A percentile compares a stretch with the other conserved stretches of the same genome.
phyloP scores from a whole-genome alignment of 2,329 filamentous ascomycete genomes.

The Alternaria alternata region DNA sequence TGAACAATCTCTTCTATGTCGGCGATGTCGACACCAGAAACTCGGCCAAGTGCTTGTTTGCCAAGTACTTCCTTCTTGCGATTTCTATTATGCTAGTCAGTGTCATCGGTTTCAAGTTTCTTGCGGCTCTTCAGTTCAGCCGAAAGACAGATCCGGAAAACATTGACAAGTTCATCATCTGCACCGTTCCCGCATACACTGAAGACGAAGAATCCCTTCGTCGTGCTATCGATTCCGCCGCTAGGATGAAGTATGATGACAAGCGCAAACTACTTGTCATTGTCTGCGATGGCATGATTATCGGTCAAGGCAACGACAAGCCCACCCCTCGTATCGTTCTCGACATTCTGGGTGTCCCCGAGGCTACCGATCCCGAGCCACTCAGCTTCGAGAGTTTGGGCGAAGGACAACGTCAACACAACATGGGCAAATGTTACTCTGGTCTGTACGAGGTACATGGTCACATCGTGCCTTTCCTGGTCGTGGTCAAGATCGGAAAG shows the following conservation, averaged over 20 bases:
- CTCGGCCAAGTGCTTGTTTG: conserved; percentile 83
- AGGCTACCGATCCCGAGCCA: conserved; percentile 92
- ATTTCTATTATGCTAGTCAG: conserved; percentile 81
- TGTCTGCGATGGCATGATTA: conserved; percentile 98
- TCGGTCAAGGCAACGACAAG: conserved; percentile 96
- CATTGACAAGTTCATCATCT: conserved; percentile 97
- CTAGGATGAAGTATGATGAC: conserved; percentile 95
- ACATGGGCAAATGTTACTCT: conserved; percentile 99
- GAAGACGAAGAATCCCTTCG: conserved; percentile 98
- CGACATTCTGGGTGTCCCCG: conserved; percentile 94
- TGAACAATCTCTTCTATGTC: conserved; percentile 95
- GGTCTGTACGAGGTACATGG: conserved; percentile 97
- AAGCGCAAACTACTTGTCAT: conserved; percentile 95
- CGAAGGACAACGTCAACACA: conserved; percentile 96
- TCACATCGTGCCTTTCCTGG: conserved; percentile 96
- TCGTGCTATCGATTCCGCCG: conserved; percentile 94
- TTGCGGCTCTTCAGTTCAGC: conserved; percentile 93
- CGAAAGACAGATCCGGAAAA: conserved; percentile 92
- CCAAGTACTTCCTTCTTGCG: conserved; percentile 86
- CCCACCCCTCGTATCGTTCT: conserved; percentile 95
- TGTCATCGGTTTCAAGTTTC: conserved; percentile 94
- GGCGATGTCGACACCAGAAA: conserved; percentile 91
- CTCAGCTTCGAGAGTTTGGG: conserved; percentile 96
- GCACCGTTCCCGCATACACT: conserved; percentile 96
- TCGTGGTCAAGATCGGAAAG: conserved; percentile 94